These are phyloP conservation scores for Alopecurus myosuroides DNA, from an alignment of 176 grass and related monocot species.

Conservation along the genomic window DNA sequence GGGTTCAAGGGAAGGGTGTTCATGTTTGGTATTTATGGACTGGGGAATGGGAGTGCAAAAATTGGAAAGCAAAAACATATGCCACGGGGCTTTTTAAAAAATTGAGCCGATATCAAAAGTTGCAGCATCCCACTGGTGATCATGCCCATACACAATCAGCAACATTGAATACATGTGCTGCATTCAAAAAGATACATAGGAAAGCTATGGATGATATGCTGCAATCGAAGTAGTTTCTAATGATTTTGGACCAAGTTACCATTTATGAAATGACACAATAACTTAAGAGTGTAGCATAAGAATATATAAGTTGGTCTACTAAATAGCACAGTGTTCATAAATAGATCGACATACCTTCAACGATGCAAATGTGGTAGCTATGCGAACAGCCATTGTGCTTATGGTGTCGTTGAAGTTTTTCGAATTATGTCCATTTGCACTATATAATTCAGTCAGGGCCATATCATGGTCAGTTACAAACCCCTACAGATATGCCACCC, in stretches of 20 bases:
- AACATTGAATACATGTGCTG: background rate
- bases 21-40: background rate
- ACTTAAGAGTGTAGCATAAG: background rate
- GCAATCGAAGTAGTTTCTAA: background rate
- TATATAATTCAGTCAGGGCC: constrained; percentile 69
- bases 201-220: background rate
- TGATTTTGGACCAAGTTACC: background rate
- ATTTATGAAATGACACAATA: constrained; percentile 4
- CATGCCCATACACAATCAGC: background rate
- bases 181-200: background rate
- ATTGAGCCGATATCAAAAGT: constrained; percentile 3
- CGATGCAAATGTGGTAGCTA: constrained; percentile 90
- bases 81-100: background rate
- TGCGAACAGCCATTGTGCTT: constrained; percentile 72
- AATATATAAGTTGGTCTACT: background rate
- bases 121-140: background rate
- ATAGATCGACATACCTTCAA: constrained; percentile 58
- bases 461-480: constrained; percentile 93
- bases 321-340: background rate
- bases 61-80: background rate
- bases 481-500: constrained; percentile 39
- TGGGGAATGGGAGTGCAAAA: background rate
- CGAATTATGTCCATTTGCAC: constrained; percentile 50
- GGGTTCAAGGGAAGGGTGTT: constrained; percentile 1
- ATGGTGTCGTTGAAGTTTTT: constrained; percentile 65